A percentile compares a stretch with the other conserved stretches of the same genome.
phyloP scores from a whole-genome alignment of 176 grass and related monocot genomes.

The Oryza meyeriana region DNA sequence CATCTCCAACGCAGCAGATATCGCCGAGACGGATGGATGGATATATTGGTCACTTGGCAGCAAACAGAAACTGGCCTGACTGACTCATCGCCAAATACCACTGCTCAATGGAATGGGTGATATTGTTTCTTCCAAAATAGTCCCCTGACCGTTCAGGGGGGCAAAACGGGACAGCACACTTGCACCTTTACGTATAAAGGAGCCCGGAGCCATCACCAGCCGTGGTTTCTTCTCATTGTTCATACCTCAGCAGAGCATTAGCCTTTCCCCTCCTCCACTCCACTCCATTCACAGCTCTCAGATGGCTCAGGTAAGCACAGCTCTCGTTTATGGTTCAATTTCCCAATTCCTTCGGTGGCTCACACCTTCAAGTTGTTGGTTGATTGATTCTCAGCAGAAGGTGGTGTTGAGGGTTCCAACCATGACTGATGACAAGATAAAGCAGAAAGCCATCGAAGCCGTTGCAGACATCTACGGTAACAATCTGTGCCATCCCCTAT shows the following conservation, averaged over 20 bases:
- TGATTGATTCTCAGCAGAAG: slow-evolving; percentile 50
- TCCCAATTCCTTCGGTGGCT: not conserved
- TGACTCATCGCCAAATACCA: slow-evolving; percentile 6
- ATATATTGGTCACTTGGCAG: not conserved
- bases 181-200: slow-evolving; percentile 41
- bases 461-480: slow-evolving; percentile 80
- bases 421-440: slow-evolving; percentile 83
- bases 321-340: not conserved
- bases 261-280: not conserved
- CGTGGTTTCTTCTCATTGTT: slow-evolving; percentile 34
- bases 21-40: not conserved
- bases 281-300: slow-evolving; percentile 19
- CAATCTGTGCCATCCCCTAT: not conserved
- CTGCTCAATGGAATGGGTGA: not conserved
- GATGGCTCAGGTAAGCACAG: slow-evolving; percentile 70
- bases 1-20: not conserved
- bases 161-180: not conserved
- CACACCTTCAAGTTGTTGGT: not conserved
- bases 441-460: slow-evolving; percentile 92
- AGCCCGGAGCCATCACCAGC: slow-evolving; percentile 21
- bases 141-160: not conserved
- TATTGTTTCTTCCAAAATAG: not conserved
- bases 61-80: not conserved
- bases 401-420: slow-evolving; percentile 72
- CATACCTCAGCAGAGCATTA: slow-evolving; percentile 26